These are phyloP conservation scores for Hysterium pulicare DNA, from an alignment of 2,329 filamentous ascomycete species.

Conservation along the genomic window DNA sequence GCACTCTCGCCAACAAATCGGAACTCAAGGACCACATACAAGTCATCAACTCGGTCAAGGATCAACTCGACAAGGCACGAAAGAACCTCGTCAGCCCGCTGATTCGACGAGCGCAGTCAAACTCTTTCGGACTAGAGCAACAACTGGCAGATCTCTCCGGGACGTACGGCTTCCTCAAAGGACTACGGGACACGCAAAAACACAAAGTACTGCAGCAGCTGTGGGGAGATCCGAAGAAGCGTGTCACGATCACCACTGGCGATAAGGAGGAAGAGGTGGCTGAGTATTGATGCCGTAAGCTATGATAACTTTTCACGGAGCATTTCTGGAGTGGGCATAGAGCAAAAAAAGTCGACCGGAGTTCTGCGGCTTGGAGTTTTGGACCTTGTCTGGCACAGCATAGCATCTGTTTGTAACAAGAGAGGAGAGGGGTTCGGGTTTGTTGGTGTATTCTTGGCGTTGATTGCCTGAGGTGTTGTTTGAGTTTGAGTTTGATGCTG, in stretches of 20 bases:
- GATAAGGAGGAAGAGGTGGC: constrained; percentile 12
- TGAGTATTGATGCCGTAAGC: background rate
- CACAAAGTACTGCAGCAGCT: constrained; percentile 77
- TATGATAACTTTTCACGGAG: too few relatives aligned
- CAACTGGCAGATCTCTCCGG: constrained; percentile 81
- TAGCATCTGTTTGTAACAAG: too few relatives aligned
- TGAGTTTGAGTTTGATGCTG: too few relatives aligned
- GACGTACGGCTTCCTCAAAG: constrained; percentile 73
- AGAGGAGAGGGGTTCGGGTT: too few relatives aligned
- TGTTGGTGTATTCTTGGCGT: too few relatives aligned
- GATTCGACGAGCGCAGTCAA: constrained; percentile 65
- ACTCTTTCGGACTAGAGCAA: constrained; percentile 72
- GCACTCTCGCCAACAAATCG: constrained; percentile 83
- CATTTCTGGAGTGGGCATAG: background rate
- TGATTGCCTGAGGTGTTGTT: too few relatives aligned
- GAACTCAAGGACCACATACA: constrained; percentile 84
- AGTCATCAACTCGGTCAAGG: constrained; percentile 77
- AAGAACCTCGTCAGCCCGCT: constrained; percentile 81
- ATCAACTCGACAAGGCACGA: constrained; percentile 79
- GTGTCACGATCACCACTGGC: constrained; percentile 25
- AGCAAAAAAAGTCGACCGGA: too few relatives aligned
- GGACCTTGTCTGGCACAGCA: too few relatives aligned
- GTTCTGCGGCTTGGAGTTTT: too few relatives aligned
- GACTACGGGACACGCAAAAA: constrained; percentile 75
- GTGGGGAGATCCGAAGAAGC: constrained; percentile 39